A percentile compares a stretch with the other conserved stretches of the same genome.
Evolutionary conservation across 2,329 filamentous ascomycete species (phyloP).

Genomic region (Penicillium griseofulvum): DNA sequence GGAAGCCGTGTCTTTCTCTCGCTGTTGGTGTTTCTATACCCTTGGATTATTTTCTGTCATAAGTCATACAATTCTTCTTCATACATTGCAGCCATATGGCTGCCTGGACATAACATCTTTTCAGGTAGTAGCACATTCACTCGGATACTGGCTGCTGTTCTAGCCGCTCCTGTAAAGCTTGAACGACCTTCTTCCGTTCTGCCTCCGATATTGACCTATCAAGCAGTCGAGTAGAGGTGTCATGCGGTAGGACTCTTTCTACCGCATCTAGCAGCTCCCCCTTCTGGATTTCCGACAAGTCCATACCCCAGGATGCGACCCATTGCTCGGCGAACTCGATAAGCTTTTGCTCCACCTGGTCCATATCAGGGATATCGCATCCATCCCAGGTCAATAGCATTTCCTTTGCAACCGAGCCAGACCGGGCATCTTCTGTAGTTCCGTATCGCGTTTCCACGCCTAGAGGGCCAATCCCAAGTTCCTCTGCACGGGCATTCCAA

Average conservation of each 20-base stretch:
- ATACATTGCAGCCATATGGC: not conserved
- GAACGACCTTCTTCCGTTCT: slow-evolving; percentile 22
- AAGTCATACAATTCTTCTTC: slow-evolving; percentile 1
- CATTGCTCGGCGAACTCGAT: slow-evolving; percentile 25
- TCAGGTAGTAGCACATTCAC: not conserved
- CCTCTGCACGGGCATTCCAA: slow-evolving; percentile 45
- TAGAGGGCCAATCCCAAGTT: slow-evolving; percentile 39
- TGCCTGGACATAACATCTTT: not conserved
- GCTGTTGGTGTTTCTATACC: slow-evolving; percentile 22
- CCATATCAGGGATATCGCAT: slow-evolving; percentile 33
- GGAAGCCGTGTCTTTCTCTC: slow-evolving; percentile 4
- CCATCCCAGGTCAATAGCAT: slow-evolving; percentile 39
- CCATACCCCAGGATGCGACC: slow-evolving; percentile 29
- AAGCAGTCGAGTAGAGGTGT: slow-evolving; percentile 1
- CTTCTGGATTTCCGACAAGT: slow-evolving; percentile 17
- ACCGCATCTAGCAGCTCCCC: slow-evolving; percentile 29
- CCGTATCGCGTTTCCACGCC: slow-evolving; percentile 39
- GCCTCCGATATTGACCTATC: slow-evolving; percentile 19
- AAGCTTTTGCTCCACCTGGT: slow-evolving; percentile 30
- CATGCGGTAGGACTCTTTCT: slow-evolving; percentile 28
- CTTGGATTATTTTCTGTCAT: slow-evolving; percentile 17
- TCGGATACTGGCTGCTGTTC: not conserved
- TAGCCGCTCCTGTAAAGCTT: slow-evolving; percentile 12
- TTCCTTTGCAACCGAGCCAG: slow-evolving; percentile 21
- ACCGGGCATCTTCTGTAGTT: slow-evolving; percentile 12